Conservation (phyloP, 495 filamentous ascomycete genomes). For the Neurospora discreta region DNA sequence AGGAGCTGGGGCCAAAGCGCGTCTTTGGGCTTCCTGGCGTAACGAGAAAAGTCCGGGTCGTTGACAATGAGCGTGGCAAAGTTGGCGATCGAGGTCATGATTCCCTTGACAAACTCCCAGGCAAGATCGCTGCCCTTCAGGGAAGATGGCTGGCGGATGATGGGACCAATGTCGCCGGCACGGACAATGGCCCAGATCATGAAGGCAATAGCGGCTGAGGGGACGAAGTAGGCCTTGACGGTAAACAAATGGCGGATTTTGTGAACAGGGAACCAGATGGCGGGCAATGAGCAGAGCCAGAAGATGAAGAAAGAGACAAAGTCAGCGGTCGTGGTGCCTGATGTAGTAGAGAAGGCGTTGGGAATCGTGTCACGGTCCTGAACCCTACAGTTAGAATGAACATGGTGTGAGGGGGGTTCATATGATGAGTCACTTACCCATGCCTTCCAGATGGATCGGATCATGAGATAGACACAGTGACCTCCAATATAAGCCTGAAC, state of each 20-base stretch:
- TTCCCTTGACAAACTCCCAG: constrained; percentile 72
- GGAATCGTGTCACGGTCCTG: constrained; percentile 44
- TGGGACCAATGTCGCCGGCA: constrained; percentile 76
- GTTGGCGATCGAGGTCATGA: constrained; percentile 88
- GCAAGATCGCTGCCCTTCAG: constrained; percentile 57
- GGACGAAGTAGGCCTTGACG: constrained; percentile 79
- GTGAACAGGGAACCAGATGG: constrained; percentile 73
- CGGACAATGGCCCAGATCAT: constrained; percentile 84
- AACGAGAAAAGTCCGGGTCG: constrained; percentile 80
- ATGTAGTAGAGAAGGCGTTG: constrained; percentile 49
- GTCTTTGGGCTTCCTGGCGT: constrained; percentile 68
- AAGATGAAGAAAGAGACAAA: constrained; percentile 78
- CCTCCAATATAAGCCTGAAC: constrained; percentile 82
- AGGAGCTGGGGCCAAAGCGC: constrained; percentile 84
- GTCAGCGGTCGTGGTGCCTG: constrained; percentile 64
- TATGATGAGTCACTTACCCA: constrained; percentile 24
- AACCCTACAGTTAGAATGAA: constrained; percentile 2
- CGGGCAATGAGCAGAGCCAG: constrained; percentile 69
- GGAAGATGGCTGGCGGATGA: constrained; percentile 58
- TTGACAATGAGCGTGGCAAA: constrained; percentile 82
- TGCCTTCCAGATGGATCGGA: constrained; percentile 63
- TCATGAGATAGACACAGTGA: constrained; percentile 72
- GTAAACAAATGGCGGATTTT: constrained; percentile 82
- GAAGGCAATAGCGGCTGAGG: constrained; percentile 72
- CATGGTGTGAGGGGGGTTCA: neutral